Base-by-base conservation (phyloP, 2,329 filamentous ascomycete species). In the Chaetomiaceae sp. region DNA sequence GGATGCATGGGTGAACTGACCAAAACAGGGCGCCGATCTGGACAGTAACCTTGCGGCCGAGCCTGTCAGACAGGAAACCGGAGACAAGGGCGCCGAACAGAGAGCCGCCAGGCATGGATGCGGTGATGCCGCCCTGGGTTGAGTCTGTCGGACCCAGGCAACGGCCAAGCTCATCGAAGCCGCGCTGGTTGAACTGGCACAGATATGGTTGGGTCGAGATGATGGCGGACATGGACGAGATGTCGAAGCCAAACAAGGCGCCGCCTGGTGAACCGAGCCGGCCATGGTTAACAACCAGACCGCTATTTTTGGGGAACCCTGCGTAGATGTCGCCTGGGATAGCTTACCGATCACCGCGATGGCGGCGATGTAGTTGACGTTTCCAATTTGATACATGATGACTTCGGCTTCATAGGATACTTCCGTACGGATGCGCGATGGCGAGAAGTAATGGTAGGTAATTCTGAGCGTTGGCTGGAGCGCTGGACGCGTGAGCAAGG, bases 101-200 rank as follows among this genome's bases (percentile, higher is more conserved):
- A 0, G 83, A 86, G 27, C 84, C 84, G 43, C 75, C 83, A 18
- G 83, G 78, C 81, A 87, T 87, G 39, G 81, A 70, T 18, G 84
- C 82, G 0, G 79, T 83, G 58, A 87, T 86, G 38, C 79, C 79
- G 51, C 80, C 80, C 60, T 79, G 77, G 1, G 72, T 65, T 45
- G 65, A 60, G 32, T 69, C 60, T 11, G 60, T 62, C 4, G 78
- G 79, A 27, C 79, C 79, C 14, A 67, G 71, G 61, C 75, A 80
- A 34, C 55, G 43, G 15, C 61, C 63, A 1, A 63, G 46, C 8
- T 65, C 62, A 8, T 67, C 65, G 49, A 53, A 48, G 6, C 65
- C 66, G 24, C 59, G 58, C 32, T 66, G 60, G 54, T 71, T 70
- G 56, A 69, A 71, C 49, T 68, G 64, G 56, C 68, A 70, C 22